Base-by-base conservation (phyloP, 2,329 filamentous ascomycete genomes). In the Chalaropsis thielavioides region DNA sequence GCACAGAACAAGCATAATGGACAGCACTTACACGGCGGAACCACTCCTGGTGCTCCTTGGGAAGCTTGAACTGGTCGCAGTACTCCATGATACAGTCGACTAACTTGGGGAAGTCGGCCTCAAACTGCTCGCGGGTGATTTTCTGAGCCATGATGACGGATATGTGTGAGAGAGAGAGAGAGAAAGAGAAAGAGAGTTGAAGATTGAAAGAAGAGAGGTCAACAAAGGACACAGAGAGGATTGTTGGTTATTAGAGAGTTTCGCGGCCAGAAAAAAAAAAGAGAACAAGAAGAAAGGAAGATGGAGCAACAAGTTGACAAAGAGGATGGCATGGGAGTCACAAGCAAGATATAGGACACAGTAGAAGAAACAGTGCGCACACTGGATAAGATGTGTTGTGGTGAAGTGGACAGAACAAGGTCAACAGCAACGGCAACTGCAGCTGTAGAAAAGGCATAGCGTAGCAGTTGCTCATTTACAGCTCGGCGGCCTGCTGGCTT, bases 91-190 rank as follows among this genome's bases (percentile, higher is more conserved):
- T 79, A 72, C 91, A 90, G 74, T 89, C 82, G 72, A 92, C 85
- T 69, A 99, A 84, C 76, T 87, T 87, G 65, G 90, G 90, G 79
- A 92, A 97, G 74, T 96, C 83, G 58, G 85, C 80, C 81, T 97
- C 91, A 75, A 99, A 99, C 72, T 95, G 87, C 72, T 88, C 80
- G 67, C 92, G 84, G 61, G 87, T 92, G 62, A 87, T 87, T 70
- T 85, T 85, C 80, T 94, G 77, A 63, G 72, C 78, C 65, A 67
- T 67, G 22, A 41, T 43, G 69, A 68, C 64, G 41, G 27, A 51
- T n/a, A 11, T 27, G 31, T 27, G n/a, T 19, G 44, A 63, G 8
- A 54, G 27, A 40, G 15, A 63, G 3, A 61, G 58, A 59, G 22
- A 35, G 58, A 19, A 6, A 38, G 58, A n/a, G 22, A 41, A 22